Evolutionary conservation across 441 rosid genomes (phyloP).

Genomic region (Kokia cookei): DNA sequence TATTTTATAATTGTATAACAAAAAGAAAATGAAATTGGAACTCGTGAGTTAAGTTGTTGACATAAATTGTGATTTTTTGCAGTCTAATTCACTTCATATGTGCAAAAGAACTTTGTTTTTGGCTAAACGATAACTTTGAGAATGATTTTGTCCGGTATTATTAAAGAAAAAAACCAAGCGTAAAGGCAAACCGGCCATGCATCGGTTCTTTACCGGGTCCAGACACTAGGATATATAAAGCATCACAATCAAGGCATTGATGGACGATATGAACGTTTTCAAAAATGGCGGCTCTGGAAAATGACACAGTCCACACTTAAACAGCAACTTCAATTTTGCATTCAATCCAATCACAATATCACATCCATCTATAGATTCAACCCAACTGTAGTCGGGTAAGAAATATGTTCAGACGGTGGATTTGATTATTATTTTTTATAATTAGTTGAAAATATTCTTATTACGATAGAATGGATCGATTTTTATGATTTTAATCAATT

Average conservation of each 20-base stretch:
- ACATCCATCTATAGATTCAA: too few relatives aligned
- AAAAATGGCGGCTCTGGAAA: background rate
- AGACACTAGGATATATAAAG: background rate
- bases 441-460: too few relatives aligned
- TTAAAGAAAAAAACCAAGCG: background rate
- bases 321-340: background rate
- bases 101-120: background rate
- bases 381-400: too few relatives aligned
- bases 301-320: background rate
- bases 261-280: background rate
- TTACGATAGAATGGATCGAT: too few relatives aligned
- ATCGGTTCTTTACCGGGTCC: background rate
- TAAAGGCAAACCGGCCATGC: background rate
- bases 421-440: too few relatives aligned
- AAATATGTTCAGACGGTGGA: too few relatives aligned
- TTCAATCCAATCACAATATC: too few relatives aligned
- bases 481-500: too few relatives aligned
- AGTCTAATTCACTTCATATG: background rate
- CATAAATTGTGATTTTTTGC: background rate
- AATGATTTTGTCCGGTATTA: background rate
- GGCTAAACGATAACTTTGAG: background rate
- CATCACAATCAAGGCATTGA: background rate
- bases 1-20: too few relatives aligned
- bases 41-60: background rate
- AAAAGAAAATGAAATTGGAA: too few relatives aligned